phyloP scores from a whole-genome alignment of 176 grass and related monocot species.

The Rhipidocladum racemiflorum region DNA sequence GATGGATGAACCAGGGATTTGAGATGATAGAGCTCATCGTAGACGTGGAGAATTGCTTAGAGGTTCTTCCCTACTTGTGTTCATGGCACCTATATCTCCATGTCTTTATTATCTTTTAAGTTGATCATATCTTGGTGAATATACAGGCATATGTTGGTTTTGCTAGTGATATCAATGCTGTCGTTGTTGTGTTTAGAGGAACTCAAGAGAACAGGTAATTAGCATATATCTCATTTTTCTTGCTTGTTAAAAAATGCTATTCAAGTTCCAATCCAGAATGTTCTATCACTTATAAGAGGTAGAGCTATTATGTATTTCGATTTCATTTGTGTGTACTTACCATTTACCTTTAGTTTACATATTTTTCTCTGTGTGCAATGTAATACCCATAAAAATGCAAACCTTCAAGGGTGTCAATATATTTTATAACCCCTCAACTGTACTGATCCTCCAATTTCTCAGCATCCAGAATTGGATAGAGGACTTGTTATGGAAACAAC shows the following conservation, averaged over 20 bases:
- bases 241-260: neutral
- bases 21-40: constrained; percentile 75
- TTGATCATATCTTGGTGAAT: neutral
- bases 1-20: constrained; percentile 60
- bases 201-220: constrained; percentile 90
- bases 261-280: neutral
- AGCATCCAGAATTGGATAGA: constrained; percentile 92
- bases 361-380: constrained; percentile 3
- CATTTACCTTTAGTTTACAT: neutral
- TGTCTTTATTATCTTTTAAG: neutral
- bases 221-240: neutral
- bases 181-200: constrained; percentile 88
- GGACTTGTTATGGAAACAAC: constrained; percentile 87
- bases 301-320: neutral
- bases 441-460: constrained; percentile 28
- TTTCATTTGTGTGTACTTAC: neutral
- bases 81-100: neutral
- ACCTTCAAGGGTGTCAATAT: neutral
- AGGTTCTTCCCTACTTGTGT: constrained; percentile 45
- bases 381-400: neutral
- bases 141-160: constrained; percentile 90
- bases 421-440: neutral
- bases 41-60: constrained; percentile 83
- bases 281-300: neutral
- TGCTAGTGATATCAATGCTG: constrained; percentile 72